phyloP scores from a whole-genome alignment of 2,329 filamentous ascomycete species.

The Colletotrichum theobromicola region DNA sequence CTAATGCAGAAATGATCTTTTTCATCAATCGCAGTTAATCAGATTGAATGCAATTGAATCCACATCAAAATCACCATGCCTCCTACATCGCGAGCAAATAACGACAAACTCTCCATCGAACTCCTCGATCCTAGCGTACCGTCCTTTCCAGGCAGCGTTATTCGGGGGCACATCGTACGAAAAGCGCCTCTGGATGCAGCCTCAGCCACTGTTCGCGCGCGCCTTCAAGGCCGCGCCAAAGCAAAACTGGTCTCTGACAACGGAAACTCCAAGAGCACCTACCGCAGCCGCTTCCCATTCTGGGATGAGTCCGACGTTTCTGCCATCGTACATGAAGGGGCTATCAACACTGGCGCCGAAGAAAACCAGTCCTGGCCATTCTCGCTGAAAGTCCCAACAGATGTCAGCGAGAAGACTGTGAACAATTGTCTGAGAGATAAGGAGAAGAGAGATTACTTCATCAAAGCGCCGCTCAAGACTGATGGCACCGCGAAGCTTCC shows the following conservation, averaged over 20 bases:
- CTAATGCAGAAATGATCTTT: not conserved
- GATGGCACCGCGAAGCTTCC: not conserved
- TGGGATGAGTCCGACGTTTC: slow-evolving; percentile 14
- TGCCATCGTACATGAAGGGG: not conserved
- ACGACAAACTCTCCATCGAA: not conserved
- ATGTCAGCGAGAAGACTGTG: not conserved
- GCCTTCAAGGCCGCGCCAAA: slow-evolving; percentile 29
- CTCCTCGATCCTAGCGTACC: not conserved
- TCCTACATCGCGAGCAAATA: not conserved
- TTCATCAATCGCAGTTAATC: not conserved
- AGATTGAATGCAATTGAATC: not conserved
- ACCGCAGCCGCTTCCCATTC: slow-evolving; percentile 30
- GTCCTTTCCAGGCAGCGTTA: slow-evolving; percentile 26
- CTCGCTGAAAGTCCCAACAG: not conserved
- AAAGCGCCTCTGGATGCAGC: slow-evolving; percentile 23
- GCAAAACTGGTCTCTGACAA: slow-evolving; percentile 25
- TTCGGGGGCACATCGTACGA: slow-evolving; percentile 30
- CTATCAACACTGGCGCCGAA: not conserved
- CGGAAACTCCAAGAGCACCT: slow-evolving; percentile 11
- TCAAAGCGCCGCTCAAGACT: not conserved
- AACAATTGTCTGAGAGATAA: not conserved
- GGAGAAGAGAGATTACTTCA: not conserved
- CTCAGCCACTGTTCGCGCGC: slow-evolving; percentile 23
- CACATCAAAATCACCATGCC: not conserved
- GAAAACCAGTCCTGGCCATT: not conserved